Base-by-base conservation (phyloP, 345 rosid genomes). In the Moringa oleifera region DNA sequence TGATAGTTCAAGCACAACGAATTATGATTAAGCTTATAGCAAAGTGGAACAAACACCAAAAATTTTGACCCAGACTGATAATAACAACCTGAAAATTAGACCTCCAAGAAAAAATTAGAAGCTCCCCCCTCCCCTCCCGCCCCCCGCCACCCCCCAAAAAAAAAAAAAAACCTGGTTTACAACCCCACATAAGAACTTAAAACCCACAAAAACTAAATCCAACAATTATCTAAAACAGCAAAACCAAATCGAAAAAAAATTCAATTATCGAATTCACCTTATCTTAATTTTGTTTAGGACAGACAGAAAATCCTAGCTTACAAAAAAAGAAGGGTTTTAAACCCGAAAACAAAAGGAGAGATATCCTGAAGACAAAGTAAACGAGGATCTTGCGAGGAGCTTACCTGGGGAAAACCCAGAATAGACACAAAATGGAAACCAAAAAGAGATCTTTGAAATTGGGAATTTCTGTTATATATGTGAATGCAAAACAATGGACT, bases 371-470 rank as follows among this genome's bases (percentile, higher is more conserved):
- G 49, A 31, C 0, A 23, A 46, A 25, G 4, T 28, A 28, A 1
- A 33, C 20, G 5, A 51, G 56, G 69, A 66, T 58, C 63, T 33
- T 8, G 17, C 36, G 41, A 65, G 51, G 50, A 57, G 47, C 57
- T 51, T 31, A 66, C 62, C 69, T 5, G 37, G 13, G 6, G 25
- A 51, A 50, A 45, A 23, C 49, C 47, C 45, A 64, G 55, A 45
- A 41, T 1, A 33, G 23, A 55, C 20, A 62, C 57, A 62, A 23
- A 62, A 62, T 10, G 47, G 46, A 61, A 64, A 51, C 19, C 56
- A 15, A 46, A 51, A 20, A 25, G 0, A 21, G 57, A 62, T 51
- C n/a, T n/a, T n/a, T n/a, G n/a, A n/a, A n/a, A n/a, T 28, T 8
- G 25, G 7, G 41, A 49, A 49, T 28, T 28, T 28, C 3, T 28